Conservation (phyloP, 2,329 filamentous ascomycete genomes). For the Coniosporium tulheliwenetii region DNA sequence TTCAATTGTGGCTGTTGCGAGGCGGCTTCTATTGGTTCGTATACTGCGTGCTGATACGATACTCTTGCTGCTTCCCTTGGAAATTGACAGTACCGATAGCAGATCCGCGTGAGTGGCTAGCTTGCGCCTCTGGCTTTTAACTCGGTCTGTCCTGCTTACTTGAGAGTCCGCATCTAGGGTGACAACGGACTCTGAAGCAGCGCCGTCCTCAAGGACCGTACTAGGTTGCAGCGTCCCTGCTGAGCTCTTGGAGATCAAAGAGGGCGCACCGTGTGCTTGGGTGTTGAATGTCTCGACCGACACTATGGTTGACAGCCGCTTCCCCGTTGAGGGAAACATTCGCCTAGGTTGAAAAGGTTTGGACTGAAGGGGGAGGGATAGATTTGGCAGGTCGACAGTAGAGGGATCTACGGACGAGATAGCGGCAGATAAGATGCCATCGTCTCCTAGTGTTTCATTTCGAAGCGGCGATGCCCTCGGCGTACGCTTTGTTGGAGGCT, state of each 20-base stretch:
- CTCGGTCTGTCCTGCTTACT: slow-evolving; percentile 18
- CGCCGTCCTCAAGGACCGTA: neutral
- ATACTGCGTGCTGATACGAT: slow-evolving; percentile 66
- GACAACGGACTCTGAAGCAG: slow-evolving; percentile 13
- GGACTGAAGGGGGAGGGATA: slow-evolving; percentile 15
- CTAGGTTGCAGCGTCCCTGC: slow-evolving; percentile 6
- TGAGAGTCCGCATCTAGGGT: slow-evolving; percentile 16
- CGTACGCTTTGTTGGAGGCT: slow-evolving; percentile 24
- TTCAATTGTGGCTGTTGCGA: slow-evolving; percentile 51
- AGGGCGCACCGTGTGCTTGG: slow-evolving; percentile 5
- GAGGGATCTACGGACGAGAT: slow-evolving; percentile 21
- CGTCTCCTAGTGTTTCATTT: slow-evolving; percentile 9
- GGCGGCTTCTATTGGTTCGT: slow-evolving; percentile 52
- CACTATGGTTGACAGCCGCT: slow-evolving; percentile 41
- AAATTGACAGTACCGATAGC: slow-evolving; percentile 76
- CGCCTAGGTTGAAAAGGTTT: slow-evolving; percentile 23
- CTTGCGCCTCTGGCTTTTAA: slow-evolving; percentile 48
- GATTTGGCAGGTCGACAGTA: slow-evolving; percentile 15
- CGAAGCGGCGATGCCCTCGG: slow-evolving; percentile 15
- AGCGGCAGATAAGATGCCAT: slow-evolving; percentile 14
- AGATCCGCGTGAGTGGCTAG: slow-evolving; percentile 87
- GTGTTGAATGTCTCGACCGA: slow-evolving; percentile 38
- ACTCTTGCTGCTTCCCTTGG: slow-evolving; percentile 47
- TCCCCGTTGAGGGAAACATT: slow-evolving; percentile 36
- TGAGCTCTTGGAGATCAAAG: slow-evolving; percentile 12